phyloP scores from a whole-genome alignment of 1,139 yeast genomes.

The Diutina catenulata region DNA sequence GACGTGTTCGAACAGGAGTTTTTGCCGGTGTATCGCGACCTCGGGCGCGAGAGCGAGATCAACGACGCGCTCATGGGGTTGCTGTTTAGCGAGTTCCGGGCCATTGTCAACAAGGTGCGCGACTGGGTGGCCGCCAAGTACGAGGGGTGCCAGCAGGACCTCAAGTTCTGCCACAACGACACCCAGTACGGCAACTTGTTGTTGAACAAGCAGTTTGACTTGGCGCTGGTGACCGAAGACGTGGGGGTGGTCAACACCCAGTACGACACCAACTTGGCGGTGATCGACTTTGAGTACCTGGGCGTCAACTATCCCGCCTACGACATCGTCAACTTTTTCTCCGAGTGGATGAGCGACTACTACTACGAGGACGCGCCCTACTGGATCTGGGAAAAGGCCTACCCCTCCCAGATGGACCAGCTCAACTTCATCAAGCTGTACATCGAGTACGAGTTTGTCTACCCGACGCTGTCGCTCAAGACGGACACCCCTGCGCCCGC shows the following conservation, averaged over 20 bases:
- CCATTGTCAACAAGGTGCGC: conserved; percentile 36
- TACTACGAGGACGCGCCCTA: conserved; percentile 55
- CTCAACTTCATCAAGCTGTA: conserved; percentile 65
- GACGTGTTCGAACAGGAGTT: conserved; percentile 36
- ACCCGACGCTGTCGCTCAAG: conserved; percentile 23
- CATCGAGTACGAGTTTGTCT: conserved; percentile 40
- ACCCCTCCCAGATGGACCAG: conserved; percentile 59
- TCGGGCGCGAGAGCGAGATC: conserved; percentile 21
- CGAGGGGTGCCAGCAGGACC: conserved; percentile 31
- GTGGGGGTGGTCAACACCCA: conserved; percentile 16
- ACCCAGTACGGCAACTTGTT: conserved; percentile 90
- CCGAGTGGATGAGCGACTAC: conserved; percentile 96
- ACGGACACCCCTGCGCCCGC: conserved; percentile 10
- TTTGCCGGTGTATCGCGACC: conserved; percentile 16
- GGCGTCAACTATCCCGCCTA: conserved; percentile 89
- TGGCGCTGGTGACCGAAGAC: conserved; percentile 24
- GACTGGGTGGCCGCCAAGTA: conserved; percentile 52
- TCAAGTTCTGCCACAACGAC: conserved; percentile 87
- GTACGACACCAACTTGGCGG: conserved; percentile 67
- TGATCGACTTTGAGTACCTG: conserved; percentile 91
- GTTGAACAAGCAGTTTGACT: conserved; percentile 29
- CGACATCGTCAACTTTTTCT: conserved; percentile 80
- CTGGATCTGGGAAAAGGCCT: conserved; percentile 40
- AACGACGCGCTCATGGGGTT: conserved; percentile 32
- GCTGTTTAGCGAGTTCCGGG: conserved; percentile 38